Base-by-base conservation (phyloP, 1,284 basidiomycete genomes). In the Sporisorium graminicola region DNA sequence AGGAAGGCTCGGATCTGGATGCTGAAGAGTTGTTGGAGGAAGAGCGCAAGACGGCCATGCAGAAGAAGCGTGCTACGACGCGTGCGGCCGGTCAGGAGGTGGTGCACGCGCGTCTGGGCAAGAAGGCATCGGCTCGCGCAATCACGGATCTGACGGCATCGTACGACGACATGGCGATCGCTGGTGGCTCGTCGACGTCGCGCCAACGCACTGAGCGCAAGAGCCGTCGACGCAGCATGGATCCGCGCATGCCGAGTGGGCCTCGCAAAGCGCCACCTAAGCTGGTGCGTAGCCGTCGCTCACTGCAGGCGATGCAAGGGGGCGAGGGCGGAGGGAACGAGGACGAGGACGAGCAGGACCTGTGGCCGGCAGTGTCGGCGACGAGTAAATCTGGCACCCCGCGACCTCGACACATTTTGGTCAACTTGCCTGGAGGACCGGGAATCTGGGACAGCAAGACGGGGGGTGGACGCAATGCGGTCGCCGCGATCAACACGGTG, bases 21-120 rank as follows among this genome's bases (percentile, higher is more conserved):
- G 71, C 76, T 14, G 82, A 82, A 27, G 79, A 82, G 74, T 53
- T 77, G 58, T 76, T 79, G 16, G 81, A 80, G 55, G 79, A 81
- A 57, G 72, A 79, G 60, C 63, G 76, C 44, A 75, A 76, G 44
- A 79, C 78, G 59, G 76, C 70, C 4, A 74, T 80, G 65, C 81
- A 80, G 49, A 76, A 80, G 77, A 81, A 82, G 65, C 77, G 81
- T 33, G 82, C 82, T 8, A 85, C 83, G 31, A 80, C 82, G 43
- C 70, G 73, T 2, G 83, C 83, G 16, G 83, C 83, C 9, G 81
- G 77, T 8, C 80, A 82, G 37, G 83, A 85, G 62, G 60, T 83
- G 26, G 74, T 83, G 18, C 76, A 79, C n/a, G 64, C 74, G n/a
- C 64, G 77, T 29, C 40, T 68, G 51, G 66, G 62, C 56, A 64